These are phyloP conservation scores for Keithomyces neogunnii DNA, from an alignment of 2,329 filamentous ascomycete genomes.

Conservation along the genomic window DNA sequence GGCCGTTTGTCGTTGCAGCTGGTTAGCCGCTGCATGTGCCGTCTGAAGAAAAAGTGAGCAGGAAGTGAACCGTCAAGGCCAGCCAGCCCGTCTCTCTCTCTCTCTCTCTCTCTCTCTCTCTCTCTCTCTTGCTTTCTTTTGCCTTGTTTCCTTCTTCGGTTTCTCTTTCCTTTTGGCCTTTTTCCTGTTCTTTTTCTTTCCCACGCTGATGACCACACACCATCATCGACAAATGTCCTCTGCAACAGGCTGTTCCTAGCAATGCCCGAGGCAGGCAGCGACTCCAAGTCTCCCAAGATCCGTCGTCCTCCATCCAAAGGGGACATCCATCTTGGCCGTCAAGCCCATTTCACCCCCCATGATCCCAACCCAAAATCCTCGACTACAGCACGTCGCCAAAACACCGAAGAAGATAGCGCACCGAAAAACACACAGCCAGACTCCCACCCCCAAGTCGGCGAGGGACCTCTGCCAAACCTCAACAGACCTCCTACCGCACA, in stretches of 20 bases:
- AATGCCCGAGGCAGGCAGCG: conserved; percentile 19
- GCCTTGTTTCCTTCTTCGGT: background rate
- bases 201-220: background rate
- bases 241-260: conserved; percentile 3
- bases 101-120: background rate
- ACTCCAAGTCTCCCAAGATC: conserved; percentile 17
- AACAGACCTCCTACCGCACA: conserved; percentile 13
- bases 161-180: conserved; percentile 1
- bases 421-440: conserved; percentile 6
- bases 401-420: background rate
- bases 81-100: background rate
- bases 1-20: background rate
- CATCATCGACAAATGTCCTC: background rate
- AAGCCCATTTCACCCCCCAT: conserved; percentile 21
- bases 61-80: conserved; percentile 5
- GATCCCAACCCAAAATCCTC: background rate
- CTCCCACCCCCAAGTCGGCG: conserved; percentile 12
- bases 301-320: conserved; percentile 16
- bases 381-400: background rate
- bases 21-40: background rate
- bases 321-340: conserved; percentile 18
- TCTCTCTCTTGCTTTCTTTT: background rate
- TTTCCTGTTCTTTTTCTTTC: background rate
- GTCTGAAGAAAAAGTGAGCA: conserved; percentile 5
- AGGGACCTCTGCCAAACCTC: conserved; percentile 9